Percentiles rank a stretch among this genome's conserved stretches.
phyloP scores from a whole-genome alignment of 768 basidiomycete genomes.

The Lentinula boryana region DNA sequence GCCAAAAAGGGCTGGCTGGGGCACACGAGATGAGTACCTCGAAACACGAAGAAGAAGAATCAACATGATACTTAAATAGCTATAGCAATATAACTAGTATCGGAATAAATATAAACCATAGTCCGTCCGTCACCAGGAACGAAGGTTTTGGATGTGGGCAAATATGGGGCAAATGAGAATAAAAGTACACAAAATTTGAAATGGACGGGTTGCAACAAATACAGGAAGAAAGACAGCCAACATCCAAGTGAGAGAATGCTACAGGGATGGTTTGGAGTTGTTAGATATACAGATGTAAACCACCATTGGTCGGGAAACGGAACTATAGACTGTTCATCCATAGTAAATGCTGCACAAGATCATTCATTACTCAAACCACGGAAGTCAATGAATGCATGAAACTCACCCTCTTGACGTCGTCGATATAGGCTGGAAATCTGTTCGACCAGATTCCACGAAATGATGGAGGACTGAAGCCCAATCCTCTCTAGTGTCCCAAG shows the following conservation, averaged over 20 bases:
- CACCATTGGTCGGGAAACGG: no score
- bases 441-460: constrained; percentile 67
- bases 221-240: background rate
- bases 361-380: constrained; percentile 6
- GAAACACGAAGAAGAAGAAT: no score
- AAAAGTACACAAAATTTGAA: no score
- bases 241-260: background rate
- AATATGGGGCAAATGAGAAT: no score
- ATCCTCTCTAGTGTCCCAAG: constrained; percentile 72
- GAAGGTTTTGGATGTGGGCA: no score
- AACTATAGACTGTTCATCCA: constrained; percentile 22
- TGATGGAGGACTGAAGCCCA: constrained; percentile 65
- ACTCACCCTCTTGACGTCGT: constrained; percentile 71
- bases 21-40: no score
- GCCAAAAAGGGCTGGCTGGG: no score
- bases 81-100: no score
- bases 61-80: no score
- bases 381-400: background rate
- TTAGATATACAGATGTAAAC: no score
- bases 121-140: no score
- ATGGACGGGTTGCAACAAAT: background rate
- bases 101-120: no score
- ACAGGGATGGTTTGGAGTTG: background rate
- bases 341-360: constrained; percentile 32
- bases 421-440: constrained; percentile 80